A percentile compares a stretch with the other conserved stretches of the same genome.
These are phyloP conservation scores for Nidula niveotomentosa DNA, from an alignment of 1,284 basidiomycete species.

Conservation along the genomic window DNA sequence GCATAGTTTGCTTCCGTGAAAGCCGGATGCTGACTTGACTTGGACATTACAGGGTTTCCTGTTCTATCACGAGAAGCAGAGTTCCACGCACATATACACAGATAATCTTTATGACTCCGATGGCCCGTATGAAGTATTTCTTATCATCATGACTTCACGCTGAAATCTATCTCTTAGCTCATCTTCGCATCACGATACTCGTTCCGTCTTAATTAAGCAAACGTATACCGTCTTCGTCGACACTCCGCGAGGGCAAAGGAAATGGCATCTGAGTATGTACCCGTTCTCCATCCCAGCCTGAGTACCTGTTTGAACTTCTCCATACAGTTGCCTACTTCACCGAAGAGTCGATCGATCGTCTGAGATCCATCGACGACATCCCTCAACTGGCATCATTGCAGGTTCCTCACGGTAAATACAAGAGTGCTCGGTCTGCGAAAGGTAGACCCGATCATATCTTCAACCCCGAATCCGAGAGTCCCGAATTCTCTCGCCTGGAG, in stretches of 20 bases:
- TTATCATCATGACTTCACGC: not conserved
- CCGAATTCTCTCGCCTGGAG: constrained; percentile 36
- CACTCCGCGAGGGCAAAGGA: constrained; percentile 60
- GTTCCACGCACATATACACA: constrained; percentile 44
- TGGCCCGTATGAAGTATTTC: constrained; percentile 27
- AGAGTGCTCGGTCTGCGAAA: constrained; percentile 64
- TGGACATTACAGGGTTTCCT: constrained; percentile 62
- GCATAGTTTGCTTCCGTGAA: not conserved
- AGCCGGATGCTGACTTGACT: not conserved
- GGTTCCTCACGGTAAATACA: constrained; percentile 68
- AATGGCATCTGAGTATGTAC: constrained; percentile 78
- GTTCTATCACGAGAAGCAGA: constrained; percentile 73
- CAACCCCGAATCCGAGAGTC: constrained; percentile 35
- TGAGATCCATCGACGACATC: constrained; percentile 63
- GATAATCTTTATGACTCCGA: constrained; percentile 40
- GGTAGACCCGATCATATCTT: constrained; percentile 49
- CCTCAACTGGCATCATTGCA: constrained; percentile 51
- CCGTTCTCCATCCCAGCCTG: not conserved
- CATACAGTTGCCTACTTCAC: constrained; percentile 73
- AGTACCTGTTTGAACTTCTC: constrained; percentile 4
- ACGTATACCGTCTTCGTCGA: constrained; percentile 78
- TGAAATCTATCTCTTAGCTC: constrained; percentile 16
- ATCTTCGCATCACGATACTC: constrained; percentile 29
- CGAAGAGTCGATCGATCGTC: constrained; percentile 56
- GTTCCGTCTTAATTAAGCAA: constrained; percentile 64